Conservation (phyloP, 2,329 filamentous ascomycete species). For the Lecanoromycetidae sp. region DNA sequence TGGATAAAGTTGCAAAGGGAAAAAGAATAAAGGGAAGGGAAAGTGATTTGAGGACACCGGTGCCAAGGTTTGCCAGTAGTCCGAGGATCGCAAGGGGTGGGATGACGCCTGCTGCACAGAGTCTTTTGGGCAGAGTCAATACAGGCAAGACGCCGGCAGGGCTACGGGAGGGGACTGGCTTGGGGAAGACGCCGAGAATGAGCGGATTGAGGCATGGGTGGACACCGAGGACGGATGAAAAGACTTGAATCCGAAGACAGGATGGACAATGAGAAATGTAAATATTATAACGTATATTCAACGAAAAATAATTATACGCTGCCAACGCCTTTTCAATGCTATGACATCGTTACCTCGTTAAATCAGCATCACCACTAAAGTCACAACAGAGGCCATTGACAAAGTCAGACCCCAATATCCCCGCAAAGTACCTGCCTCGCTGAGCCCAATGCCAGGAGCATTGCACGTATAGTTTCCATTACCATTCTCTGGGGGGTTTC, state of each 20-base stretch:
- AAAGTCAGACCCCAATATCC: not conserved
- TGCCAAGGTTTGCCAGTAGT: conserved; percentile 59
- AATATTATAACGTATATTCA: no score
- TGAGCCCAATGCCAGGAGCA: conserved; percentile 42
- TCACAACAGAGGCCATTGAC: not conserved
- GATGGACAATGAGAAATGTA: no score
- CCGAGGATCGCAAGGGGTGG: conserved; percentile 40
- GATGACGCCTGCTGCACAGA: conserved; percentile 63
- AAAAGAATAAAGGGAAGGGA: conserved; percentile 49
- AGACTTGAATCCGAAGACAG: no score
- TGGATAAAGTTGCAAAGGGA: conserved; percentile 64
- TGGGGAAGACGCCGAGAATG: conserved; percentile 8
- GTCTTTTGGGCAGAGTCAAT: conserved; percentile 51
- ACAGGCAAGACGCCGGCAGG: conserved; percentile 22
- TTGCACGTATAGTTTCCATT: conserved; percentile 40
- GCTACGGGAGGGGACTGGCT: conserved; percentile 30
- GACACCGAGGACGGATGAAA: conserved; percentile 10
- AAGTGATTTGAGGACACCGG: conserved; percentile 39
- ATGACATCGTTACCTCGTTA: not conserved
- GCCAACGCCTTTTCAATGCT: not conserved
- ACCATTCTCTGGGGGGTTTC: conserved; percentile 27
- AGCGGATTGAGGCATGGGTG: conserved; percentile 15
- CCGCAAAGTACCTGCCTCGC: not conserved
- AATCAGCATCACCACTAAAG: not conserved
- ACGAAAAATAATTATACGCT: no score